Conservation (phyloP, 352 stramenopile genomes). For the Lagenidium giganteum region DNA sequence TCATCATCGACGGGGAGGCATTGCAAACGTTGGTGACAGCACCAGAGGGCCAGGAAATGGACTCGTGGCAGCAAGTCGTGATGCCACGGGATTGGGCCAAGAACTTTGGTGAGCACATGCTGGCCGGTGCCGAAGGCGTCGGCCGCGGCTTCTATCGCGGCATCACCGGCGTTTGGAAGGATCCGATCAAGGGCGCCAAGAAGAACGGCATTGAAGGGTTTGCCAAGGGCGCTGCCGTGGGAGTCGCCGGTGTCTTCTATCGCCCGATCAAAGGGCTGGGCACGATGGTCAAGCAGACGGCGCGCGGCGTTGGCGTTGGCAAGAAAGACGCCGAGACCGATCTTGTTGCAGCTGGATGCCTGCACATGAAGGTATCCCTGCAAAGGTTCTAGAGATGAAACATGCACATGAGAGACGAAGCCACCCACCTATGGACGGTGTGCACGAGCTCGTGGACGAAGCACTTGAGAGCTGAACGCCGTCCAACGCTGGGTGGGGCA, state of each 20-base stretch:
- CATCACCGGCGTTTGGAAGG: constrained; percentile 58
- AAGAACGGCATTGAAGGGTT: constrained; percentile 49
- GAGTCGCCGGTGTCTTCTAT: constrained; percentile 46
- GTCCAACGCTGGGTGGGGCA: neutral
- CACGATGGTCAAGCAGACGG: constrained; percentile 58
- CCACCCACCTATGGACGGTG: neutral
- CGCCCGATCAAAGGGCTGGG: constrained; percentile 49
- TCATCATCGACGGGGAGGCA: constrained; percentile 21
- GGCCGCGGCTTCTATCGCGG: constrained; percentile 49
- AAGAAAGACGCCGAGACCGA: constrained; percentile 32
- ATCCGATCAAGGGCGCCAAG: constrained; percentile 58
- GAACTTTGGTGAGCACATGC: constrained; percentile 66
- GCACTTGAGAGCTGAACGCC: constrained; percentile 7
- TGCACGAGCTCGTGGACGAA: neutral
- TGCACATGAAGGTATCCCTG: constrained; percentile 48
- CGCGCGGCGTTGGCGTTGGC: constrained; percentile 34
- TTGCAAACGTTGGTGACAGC: constrained; percentile 21
- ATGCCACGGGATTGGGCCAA: constrained; percentile 54
- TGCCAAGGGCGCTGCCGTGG: constrained; percentile 44
- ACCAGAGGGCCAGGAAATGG: constrained; percentile 17
- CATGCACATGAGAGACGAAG: too few relatives aligned
- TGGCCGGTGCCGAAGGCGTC: constrained; percentile 46
- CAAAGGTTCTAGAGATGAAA: constrained; percentile 53
- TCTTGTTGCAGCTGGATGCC: constrained; percentile 31
- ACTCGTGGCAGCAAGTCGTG: constrained; percentile 38